Evolutionary conservation across 176 grass and related monocot genomes (phyloP), one percentile per base, ranked within the genome.

Genomic region (Aegilops longissima): DNA sequence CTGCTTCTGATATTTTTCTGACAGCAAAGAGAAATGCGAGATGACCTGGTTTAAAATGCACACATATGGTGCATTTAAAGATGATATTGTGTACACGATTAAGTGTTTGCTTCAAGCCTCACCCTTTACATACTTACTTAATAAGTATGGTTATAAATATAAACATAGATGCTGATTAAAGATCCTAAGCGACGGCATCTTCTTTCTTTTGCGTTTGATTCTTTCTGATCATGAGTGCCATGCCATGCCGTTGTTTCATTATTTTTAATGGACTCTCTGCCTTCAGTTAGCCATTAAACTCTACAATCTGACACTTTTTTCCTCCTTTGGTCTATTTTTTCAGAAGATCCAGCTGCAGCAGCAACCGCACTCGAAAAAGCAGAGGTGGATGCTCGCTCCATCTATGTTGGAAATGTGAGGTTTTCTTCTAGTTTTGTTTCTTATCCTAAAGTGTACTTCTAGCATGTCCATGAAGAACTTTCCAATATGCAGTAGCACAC

Each of bases 321-420:
- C 3, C 24, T 52, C 14, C 1, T 18, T 76, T 5, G 73, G 13
- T 51, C 44, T 51, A 27, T 73, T 80, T 20, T 73, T 11, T 6
- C 76, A 73, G 81, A 88, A 73, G 87, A 73, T 64, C 45, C 88
- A 56, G 44, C 25, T 79, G 85, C 70, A 12, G 79, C 42, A 13
- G 69, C 34, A 89, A 73, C 47, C 33, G 76, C 82, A 82, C 29
- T 54, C 67, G 87, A 87, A 27, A 97, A 93, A 74, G 85, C 90
- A 84, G 94, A 97, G 90, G 89, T 93, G 76, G 94, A 97, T 90
- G 61, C 88, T 70, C 89, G 92, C 67, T 97, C 94, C 31, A 92
- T 97, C 71, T 97, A 84, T 86, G 92, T 93, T 20, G 94, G 94
- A 66, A 97, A 97, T 86, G 94, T 97, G 79, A 93, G 87, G 73